These are phyloP conservation scores for Verticillium tricorpus DNA, from an alignment of 2,329 filamentous ascomycete genomes.

Conservation along the genomic window DNA sequence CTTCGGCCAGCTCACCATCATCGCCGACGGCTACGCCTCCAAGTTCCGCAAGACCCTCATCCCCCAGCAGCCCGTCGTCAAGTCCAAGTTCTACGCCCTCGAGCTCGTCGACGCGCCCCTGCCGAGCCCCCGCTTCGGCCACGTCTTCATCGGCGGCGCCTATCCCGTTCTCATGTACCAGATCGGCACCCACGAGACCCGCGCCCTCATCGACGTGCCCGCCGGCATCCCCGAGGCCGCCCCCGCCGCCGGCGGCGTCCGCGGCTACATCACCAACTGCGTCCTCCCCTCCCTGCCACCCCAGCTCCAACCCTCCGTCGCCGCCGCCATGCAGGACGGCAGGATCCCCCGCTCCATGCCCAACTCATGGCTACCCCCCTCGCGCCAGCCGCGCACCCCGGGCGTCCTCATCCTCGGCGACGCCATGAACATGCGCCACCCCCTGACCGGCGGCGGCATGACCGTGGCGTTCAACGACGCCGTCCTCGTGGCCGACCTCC, in stretches of 20 bases:
- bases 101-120: slow-evolving; percentile 86
- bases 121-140: slow-evolving; percentile 70
- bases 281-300: slow-evolving; percentile 75
- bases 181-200: slow-evolving; percentile 91
- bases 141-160: slow-evolving; percentile 78
- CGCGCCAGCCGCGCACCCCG: slow-evolving; percentile 42
- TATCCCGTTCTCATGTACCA: slow-evolving; percentile 88
- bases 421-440: slow-evolving; percentile 99
- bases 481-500: slow-evolving; percentile 67
- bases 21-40: slow-evolving; percentile 88
- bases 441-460: slow-evolving; percentile 95
- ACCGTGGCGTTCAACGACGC: slow-evolving; percentile 95
- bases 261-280: slow-evolving; percentile 73
- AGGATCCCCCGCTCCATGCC: slow-evolving; percentile 83
- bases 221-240: slow-evolving; percentile 70
- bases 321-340: slow-evolving; percentile 70
- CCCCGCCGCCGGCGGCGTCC: slow-evolving; percentile 73
- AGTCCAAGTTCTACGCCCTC: slow-evolving; percentile 88
- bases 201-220: slow-evolving; percentile 84
- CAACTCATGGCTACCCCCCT: slow-evolving; percentile 86
- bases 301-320: slow-evolving; percentile 67
- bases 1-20: slow-evolving; percentile 83
- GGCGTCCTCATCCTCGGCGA: slow-evolving; percentile 85
- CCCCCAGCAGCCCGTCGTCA: slow-evolving; percentile 60
- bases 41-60: slow-evolving; percentile 84